Base-by-base conservation (phyloP, 1,284 basidiomycete species). In the Cutaneotrichosporon sp. region DNA sequence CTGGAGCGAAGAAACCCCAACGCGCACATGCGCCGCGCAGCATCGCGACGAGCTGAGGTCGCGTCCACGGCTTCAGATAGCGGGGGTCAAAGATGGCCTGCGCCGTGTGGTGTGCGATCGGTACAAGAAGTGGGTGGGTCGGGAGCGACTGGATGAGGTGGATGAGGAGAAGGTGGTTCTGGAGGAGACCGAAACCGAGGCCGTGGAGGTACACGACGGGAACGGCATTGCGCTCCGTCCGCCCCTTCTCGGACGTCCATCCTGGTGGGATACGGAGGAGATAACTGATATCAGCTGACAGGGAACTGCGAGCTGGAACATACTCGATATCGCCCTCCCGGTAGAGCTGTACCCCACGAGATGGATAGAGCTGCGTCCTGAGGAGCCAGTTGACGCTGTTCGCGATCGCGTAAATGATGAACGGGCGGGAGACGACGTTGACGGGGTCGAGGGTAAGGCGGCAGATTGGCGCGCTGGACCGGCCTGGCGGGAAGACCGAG, bases 151-250 rank as follows among this genome's bases (percentile, higher is more conserved):
- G 67, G 47, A 81, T 69, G 0, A 83, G 76, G 52, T 78, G 75
- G 26, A 74, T 70, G 65, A 83, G 68, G 53, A 83, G 69, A 7
- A 81, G 73, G 31, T 80, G 77, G 67, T 81, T 82, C 80, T 81
- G 68, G 69, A 82, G 64, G 13, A 91, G 75, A 1, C 92, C 92
- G 50, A 94, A 84, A 13, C 93, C 92, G 0, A 97, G 85, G 2
- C 93, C 93, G 72, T 96, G 92, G 52, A 93, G 77, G 75, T 94
- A 91, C 11, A 96, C 84, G 47, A 95, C 81, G 0, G 93, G 93
- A 59, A 86, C 84, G 47, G 84, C 84, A 67, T 76, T 81, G 51
- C 64, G 65, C 14, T 73, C 70, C 5, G 52, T 71, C 38, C 61
- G 60, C 13, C 74, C 75, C 51, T 70, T 72, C 26, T 79, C 74